Evolutionary conservation across 495 filamentous ascomycete genomes (phyloP), one percentile per base, ranked within the genome.

Genomic region (Penicillium lividum): DNA sequence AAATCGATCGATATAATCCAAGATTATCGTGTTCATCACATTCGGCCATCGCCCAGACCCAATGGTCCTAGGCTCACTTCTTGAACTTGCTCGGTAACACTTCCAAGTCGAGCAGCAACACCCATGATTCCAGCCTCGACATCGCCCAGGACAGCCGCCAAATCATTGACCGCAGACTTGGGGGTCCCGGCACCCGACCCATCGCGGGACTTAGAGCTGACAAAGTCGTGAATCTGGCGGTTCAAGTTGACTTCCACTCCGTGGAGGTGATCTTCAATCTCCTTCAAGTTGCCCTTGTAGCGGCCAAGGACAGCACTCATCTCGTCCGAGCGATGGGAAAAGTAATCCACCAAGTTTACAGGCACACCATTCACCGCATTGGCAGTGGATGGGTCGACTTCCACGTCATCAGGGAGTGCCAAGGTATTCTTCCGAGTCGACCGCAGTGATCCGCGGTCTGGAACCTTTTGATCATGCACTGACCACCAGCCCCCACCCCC

Each of bases 231-330:
- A 54, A 89, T 82, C 68, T 92, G 87, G 56, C 86, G 82, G 59
- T 87, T 77, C 46, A 90, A 79, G 28, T 82, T 84, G 8, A 78
- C 75, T 66, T 95, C 90, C 25, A 96, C 85, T 4, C 86, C 85
- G 49, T 87, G 79, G 48, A 97, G 77, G 68, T 94, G 91, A 61
- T 84, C 80, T 72, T 96, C 92, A 51, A 97, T 91, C 69, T 96
- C 91, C 48, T 82, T 77, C 50, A 96, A 72, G 57, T 88, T 90
- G 30, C 76, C 72, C 60, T 85, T 82, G 67, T 92, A 92, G 60
- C 73, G 79, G 7, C 80, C 77, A 33, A 93, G 80, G 29, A 87
- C 86, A 7, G 77, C 70, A 7, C 81, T 74, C 83, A 96, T 87
- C 61, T 88, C 89, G 47, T 90, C 85, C 0, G 87, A 82, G 16